Conservation (phyloP, 2,329 filamentous ascomycete genomes). For the Xylariaceae sp. region DNA sequence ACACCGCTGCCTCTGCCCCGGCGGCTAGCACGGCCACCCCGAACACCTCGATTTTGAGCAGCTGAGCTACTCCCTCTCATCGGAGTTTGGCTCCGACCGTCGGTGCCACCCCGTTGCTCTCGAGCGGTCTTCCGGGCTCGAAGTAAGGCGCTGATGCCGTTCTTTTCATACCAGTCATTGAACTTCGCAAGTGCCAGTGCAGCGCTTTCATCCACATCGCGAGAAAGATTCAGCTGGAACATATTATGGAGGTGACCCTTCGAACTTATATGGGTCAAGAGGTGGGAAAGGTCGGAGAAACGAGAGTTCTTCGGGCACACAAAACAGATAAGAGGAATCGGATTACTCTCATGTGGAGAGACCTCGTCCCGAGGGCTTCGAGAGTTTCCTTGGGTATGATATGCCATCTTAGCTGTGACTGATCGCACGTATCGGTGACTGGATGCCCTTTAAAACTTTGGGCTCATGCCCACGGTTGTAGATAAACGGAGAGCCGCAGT, state of each 20-base stretch:
- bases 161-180: slow-evolving; percentile 69
- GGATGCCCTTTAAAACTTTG: too few relatives aligned
- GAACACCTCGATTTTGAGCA: slow-evolving; percentile 11
- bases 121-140: slow-evolving; percentile 72
- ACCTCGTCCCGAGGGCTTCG: slow-evolving; percentile 2
- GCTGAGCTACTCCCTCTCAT: slow-evolving; percentile 26
- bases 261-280: slow-evolving; percentile 86
- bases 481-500: too few relatives aligned
- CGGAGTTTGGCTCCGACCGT: slow-evolving; percentile 23
- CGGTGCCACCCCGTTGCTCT: slow-evolving; percentile 51
- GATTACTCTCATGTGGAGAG: slow-evolving; percentile 2
- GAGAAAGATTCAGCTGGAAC: slow-evolving; percentile 73
- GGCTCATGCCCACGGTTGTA: too few relatives aligned
- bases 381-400: slow-evolving; percentile 4
- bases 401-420: slow-evolving; percentile 13
- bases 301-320: slow-evolving; percentile 74
- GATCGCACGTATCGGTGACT: too few relatives aligned
- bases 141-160: slow-evolving; percentile 67
- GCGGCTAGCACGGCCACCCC: slow-evolving; percentile 14
- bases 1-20: slow-evolving; percentile 18
- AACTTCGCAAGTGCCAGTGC: slow-evolving; percentile 59
- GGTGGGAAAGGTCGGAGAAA: slow-evolving; percentile 87
- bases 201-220: slow-evolving; percentile 62
- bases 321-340: slow-evolving; percentile 69
- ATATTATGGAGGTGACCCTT: slow-evolving; percentile 85